phyloP scores from a whole-genome alignment of 2,329 filamentous ascomycete species.

The Didymella sp. region DNA sequence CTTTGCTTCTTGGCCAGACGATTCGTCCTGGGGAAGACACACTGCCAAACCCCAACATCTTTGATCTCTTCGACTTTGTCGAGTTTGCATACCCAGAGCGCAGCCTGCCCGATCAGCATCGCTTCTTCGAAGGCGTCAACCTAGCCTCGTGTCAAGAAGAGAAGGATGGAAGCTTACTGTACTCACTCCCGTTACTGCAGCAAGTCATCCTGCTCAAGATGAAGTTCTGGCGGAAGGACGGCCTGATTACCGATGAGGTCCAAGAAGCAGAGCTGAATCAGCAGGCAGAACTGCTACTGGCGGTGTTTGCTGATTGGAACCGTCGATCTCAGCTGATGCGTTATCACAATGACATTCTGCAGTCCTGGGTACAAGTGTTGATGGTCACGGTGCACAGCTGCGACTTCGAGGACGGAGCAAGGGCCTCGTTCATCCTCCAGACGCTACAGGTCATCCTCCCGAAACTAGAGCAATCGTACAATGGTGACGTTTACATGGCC shows the following conservation, averaged over 20 bases:
- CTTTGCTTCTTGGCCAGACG: constrained; percentile 78
- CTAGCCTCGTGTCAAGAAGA: constrained; percentile 68
- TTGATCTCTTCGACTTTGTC: constrained; percentile 93
- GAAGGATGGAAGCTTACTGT: constrained; percentile 64
- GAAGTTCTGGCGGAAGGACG: constrained; percentile 63
- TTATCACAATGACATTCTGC: constrained; percentile 71
- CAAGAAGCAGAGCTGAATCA: constrained; percentile 28
- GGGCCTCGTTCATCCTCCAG: constrained; percentile 81
- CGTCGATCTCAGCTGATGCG: constrained; percentile 64
- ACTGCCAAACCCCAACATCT: constrained; percentile 75
- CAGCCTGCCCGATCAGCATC: constrained; percentile 60
- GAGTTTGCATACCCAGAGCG: constrained; percentile 63
- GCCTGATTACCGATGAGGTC: constrained; percentile 48
- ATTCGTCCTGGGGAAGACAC: constrained; percentile 70
- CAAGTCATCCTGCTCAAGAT: constrained; percentile 76
- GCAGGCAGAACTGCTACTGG: constrained; percentile 64
- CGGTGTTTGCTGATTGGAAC: constrained; percentile 69
- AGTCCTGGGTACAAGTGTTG: constrained; percentile 83
- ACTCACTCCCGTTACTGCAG: constrained; percentile 73
- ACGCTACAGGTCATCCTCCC: constrained; percentile 86
- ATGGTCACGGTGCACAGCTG: constrained; percentile 83
- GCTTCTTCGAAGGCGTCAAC: constrained; percentile 71
- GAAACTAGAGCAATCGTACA: constrained; percentile 79
- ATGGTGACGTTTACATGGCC: constrained; percentile 72
- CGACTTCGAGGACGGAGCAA: constrained; percentile 75